A percentile compares a stretch with the other conserved stretches of the same genome.
Evolutionary conservation across 2,329 filamentous ascomycete species (phyloP).

Genomic region (Aureobasidium sp.): DNA sequence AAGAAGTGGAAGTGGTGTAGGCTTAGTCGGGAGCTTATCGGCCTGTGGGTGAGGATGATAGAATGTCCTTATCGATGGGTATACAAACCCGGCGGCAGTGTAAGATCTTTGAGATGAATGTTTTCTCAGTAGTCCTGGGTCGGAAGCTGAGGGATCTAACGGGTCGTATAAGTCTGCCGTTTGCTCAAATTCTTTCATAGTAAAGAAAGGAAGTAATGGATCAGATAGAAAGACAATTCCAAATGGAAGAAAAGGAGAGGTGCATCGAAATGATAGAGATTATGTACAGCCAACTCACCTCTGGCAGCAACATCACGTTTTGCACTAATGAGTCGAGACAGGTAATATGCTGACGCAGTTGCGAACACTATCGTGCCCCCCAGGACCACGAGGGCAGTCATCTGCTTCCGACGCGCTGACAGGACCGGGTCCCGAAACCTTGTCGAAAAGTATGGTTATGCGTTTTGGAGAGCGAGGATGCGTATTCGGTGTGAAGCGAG

Average conservation of each 20-base stretch:
- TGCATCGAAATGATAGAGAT: background rate
- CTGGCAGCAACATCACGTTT: conserved; percentile 4
- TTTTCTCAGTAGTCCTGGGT: conserved; percentile 73
- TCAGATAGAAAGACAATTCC: background rate
- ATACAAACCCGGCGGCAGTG: conserved; percentile 60
- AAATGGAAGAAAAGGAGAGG: background rate
- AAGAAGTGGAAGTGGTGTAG: conserved; percentile 69
- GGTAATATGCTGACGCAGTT: conserved; percentile 7
- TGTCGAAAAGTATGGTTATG: conserved; percentile 9
- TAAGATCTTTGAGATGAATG: conserved; percentile 62
- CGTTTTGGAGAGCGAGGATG: background rate
- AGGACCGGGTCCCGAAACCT: background rate
- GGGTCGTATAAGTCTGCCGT: conserved; percentile 9
- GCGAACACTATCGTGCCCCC: conserved; percentile 2
- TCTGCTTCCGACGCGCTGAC: conserved; percentile 1
- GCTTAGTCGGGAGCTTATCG: conserved; percentile 67
- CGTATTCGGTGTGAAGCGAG: background rate
- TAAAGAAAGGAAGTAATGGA: background rate
- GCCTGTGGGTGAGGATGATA: conserved; percentile 74
- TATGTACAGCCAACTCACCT: conserved; percentile 13
- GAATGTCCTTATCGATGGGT: conserved; percentile 73
- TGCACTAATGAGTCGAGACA: conserved; percentile 6
- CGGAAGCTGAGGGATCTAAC: conserved; percentile 48
- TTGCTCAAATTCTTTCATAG: conserved; percentile 2
- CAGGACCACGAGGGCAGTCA: conserved; percentile 7